Percentiles rank a stretch among this genome's conserved stretches.
Evolutionary conservation across 208 protist species (phyloP).

Genomic region (Endotrypanum monterogeii): DNA sequence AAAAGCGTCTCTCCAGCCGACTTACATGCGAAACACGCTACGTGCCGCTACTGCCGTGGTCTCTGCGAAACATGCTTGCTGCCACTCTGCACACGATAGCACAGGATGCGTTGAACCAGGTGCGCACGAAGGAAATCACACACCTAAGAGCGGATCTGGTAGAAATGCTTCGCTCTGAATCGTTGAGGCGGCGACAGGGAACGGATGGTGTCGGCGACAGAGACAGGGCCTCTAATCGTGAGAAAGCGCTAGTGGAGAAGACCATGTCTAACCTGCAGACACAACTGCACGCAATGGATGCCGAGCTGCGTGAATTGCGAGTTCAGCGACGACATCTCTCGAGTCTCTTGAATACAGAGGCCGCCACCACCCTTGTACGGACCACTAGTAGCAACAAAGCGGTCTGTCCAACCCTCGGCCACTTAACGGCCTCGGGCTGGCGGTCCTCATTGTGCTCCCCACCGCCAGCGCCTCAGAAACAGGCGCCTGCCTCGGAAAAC

Average conservation of each 20-base stretch:
- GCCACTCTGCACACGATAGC: slow-evolving; percentile 48
- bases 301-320: slow-evolving; percentile 16
- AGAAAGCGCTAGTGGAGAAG: slow-evolving; percentile 13
- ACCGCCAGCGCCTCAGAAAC: background rate
- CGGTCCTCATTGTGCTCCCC: background rate
- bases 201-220: background rate
- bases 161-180: slow-evolving; percentile 7
- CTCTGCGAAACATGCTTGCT: slow-evolving; percentile 41
- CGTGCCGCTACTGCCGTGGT: slow-evolving; percentile 79
- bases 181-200: slow-evolving; percentile 1
- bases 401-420: background rate
- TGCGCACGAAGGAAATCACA: slow-evolving; percentile 7
- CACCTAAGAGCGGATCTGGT: slow-evolving; percentile 12
- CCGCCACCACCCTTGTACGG: background rate
- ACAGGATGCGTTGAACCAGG: slow-evolving; percentile 27
- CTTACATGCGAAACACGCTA: slow-evolving; percentile 82
- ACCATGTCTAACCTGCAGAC: slow-evolving; percentile 19
- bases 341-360: slow-evolving; percentile 11
- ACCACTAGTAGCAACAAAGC: background rate
- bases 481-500: background rate
- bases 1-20: slow-evolving; percentile 83
- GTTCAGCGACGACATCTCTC: slow-evolving; percentile 25
- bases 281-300: slow-evolving; percentile 23
- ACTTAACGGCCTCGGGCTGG: background rate
- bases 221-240: background rate